These are phyloP conservation scores for Jackrogersella minutella DNA, from an alignment of 495 filamentous ascomycete genomes.

Conservation along the genomic window DNA sequence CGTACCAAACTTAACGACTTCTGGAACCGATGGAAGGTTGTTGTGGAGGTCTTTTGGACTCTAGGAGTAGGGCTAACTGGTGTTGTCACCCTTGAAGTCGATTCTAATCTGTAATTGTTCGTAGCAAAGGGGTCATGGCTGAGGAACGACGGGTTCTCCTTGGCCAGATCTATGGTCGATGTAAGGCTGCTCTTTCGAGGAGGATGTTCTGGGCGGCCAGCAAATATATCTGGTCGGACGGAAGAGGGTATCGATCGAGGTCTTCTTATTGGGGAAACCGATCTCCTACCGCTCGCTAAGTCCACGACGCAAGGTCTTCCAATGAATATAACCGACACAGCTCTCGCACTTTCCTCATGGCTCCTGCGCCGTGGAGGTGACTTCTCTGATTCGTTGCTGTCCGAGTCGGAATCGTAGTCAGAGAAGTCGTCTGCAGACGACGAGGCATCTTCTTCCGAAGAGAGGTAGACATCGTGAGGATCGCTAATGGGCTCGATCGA, in stretches of 20 bases:
- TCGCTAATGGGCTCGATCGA: slow-evolving; percentile 44
- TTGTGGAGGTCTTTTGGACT: slow-evolving; percentile 51
- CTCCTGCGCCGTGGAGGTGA: slow-evolving; percentile 49
- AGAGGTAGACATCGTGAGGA: slow-evolving; percentile 59
- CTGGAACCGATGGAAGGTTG: slow-evolving; percentile 52
- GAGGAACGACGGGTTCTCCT: slow-evolving; percentile 53
- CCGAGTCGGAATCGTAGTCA: slow-evolving; percentile 58
- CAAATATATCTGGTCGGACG: slow-evolving; percentile 22
- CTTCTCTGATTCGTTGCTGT: slow-evolving; percentile 46
- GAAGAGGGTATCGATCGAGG: slow-evolving; percentile 44
- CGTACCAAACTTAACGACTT: slow-evolving; percentile 55
- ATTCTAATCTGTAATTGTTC: slow-evolving; percentile 48
- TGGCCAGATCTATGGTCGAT: slow-evolving; percentile 47
- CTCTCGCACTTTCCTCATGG: slow-evolving; percentile 57
- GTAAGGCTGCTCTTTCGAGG: slow-evolving; percentile 45
- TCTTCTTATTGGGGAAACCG: slow-evolving; percentile 48
- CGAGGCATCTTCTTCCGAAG: slow-evolving; percentile 60
- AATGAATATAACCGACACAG: slow-evolving; percentile 58
- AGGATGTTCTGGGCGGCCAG: slow-evolving; percentile 24
- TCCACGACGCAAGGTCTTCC: slow-evolving; percentile 58
- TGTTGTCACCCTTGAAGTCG: slow-evolving; percentile 16
- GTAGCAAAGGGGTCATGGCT: slow-evolving; percentile 57
- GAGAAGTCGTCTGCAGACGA: slow-evolving; percentile 60
- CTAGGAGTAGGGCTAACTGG: slow-evolving; percentile 29
- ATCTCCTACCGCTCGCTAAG: slow-evolving; percentile 49